phyloP scores from a whole-genome alignment of 2,329 filamentous ascomycete genomes.

The Claviceps lovelessii region DNA sequence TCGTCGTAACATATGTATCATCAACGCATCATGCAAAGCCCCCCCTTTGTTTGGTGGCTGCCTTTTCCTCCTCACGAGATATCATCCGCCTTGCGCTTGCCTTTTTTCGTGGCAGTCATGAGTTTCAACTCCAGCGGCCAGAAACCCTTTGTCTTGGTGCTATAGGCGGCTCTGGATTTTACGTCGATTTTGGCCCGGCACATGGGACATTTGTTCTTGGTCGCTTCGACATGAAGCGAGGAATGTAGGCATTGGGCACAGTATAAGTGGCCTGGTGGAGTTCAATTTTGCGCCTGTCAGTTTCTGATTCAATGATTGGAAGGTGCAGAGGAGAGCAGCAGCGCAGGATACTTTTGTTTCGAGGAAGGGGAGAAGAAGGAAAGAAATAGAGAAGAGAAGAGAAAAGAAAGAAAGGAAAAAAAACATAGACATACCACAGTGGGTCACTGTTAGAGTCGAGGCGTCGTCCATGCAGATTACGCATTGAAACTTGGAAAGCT shows the following conservation, averaged over 20 bases:
- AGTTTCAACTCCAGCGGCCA: constrained; percentile 50
- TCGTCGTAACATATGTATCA: too few species aligned
- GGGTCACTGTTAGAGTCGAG: constrained; percentile 44
- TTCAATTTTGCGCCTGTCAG: not conserved
- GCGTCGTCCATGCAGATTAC: constrained; percentile 54
- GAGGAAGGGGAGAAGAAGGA: not conserved
- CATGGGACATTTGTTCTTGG: constrained; percentile 47
- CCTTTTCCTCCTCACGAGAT: constrained; percentile 10
- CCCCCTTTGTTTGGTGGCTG: too few species aligned
- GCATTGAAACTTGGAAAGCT: constrained; percentile 45
- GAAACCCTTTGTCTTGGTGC: constrained; percentile 34
- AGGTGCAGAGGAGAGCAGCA: not conserved
- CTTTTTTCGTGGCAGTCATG: constrained; percentile 40
- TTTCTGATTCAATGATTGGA: not conserved
- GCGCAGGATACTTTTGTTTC: too few species aligned
- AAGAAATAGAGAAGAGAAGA: not conserved
- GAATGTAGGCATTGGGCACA: constrained; percentile 49
- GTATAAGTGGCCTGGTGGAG: constrained; percentile 40
- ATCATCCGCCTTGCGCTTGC: constrained; percentile 24
- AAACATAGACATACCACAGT: constrained; percentile 42
- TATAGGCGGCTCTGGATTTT: constrained; percentile 26
- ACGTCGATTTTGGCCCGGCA: constrained; percentile 45
- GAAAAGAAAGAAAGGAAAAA: not conserved
- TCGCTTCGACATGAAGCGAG: constrained; percentile 40
- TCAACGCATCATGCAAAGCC: too few species aligned